Base-by-base conservation (phyloP, 306 rosid genomes). In the barrel medic (Medicago truncatula) region DNA sequence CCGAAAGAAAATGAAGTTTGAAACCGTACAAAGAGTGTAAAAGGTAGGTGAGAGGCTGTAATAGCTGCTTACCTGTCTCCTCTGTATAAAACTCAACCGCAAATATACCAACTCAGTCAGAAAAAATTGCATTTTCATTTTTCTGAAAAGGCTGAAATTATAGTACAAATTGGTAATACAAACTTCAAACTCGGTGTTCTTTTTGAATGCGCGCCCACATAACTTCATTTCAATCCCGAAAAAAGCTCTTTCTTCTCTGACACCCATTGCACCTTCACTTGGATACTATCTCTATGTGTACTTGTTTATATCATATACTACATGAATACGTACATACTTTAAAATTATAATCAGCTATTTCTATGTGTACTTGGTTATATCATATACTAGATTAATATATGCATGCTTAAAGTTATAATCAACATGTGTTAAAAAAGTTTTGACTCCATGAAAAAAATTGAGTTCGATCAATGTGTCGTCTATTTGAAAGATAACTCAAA, bases 1-100 rank as follows among this genome's bases (percentile, higher is more conserved):
- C 85, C 79, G 8, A 77, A 82, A 77, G 85, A 71, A 17, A 82
- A 82, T 23, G 53, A 47, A 13, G 4, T 38, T 64, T 49, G n/a
- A 47, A 52, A 40, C 60, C 82, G 85, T 82, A 71, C 79, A 46
- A 46, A 38, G 68, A 66, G 60, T 49, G 78, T 76, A 66, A 76
- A 81, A 82, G 85, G 82, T 82, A 46, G 85, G 76, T 82, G 85
- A 47, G 79, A 71, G 76, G 82, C 34, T 82, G 82, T 82, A 77
- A 77, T 82, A 77, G 79, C 82, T 43, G 60, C 77, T 76, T 73
- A 82, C 67, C 78, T 77, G 79, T 69, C 78, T 72, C 41, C 59
- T 77, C 28, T 67, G 75, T 82, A 57, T 71, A 57, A 71, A 82
- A 20, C 18, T 82, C 71, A 72, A 66, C 41, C 64, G 66, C 75